Percentiles rank a stretch among this genome's conserved stretches.
Conservation (phyloP, 176 grass and related monocot species). For the Paspalum vaginatum region DNA sequence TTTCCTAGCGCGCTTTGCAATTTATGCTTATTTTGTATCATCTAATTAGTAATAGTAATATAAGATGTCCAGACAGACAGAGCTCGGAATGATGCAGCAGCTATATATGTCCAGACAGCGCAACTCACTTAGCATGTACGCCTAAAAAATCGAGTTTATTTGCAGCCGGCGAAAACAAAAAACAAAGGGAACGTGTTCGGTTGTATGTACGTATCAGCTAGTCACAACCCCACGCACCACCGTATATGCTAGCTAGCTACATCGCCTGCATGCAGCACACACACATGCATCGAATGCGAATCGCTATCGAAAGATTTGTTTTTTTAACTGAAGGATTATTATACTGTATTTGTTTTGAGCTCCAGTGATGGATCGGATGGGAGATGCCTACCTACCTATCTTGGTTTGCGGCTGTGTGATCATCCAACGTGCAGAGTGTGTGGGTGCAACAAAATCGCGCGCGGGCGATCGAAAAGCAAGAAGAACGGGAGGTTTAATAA, state of each 20-base stretch:
- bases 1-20: no score
- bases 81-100: background rate
- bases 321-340: no score
- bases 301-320: background rate
- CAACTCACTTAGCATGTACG: no score
- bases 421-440: no score
- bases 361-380: background rate
- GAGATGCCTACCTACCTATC: no score
- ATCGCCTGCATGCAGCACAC: background rate
- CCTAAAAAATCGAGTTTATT: background rate
- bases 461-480: no score
- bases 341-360: no score
- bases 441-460: background rate
- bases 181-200: background rate
- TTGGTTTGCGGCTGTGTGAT: no score
- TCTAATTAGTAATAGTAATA: no score
- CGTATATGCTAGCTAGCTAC: no score
- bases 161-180: no score
- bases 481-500: background rate
- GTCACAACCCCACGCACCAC: background rate
- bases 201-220: conserved; percentile 10
- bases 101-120: background rate
- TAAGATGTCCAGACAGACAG: background rate
- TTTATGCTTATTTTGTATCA: no score
- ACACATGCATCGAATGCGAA: background rate